A percentile compares a stretch with the other conserved stretches of the same genome.
These are phyloP conservation scores for Ophiocordyceps camponoti-leonardi DNA, from an alignment of 2,329 filamentous ascomycete species.

Conservation along the genomic window DNA sequence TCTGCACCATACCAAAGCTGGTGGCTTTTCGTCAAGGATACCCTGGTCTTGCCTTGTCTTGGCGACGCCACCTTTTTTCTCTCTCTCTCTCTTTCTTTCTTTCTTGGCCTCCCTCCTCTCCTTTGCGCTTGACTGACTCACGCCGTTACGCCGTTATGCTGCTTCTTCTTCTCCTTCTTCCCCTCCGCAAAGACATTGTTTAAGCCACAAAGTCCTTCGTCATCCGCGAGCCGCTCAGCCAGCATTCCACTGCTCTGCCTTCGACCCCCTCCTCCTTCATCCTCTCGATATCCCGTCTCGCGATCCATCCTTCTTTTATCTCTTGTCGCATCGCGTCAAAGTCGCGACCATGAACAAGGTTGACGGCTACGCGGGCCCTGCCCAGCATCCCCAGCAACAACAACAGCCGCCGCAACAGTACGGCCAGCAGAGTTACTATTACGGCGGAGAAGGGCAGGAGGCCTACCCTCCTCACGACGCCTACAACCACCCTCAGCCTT, in stretches of 20 bases:
- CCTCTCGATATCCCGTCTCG: not conserved
- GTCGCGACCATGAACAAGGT: conserved; percentile 15
- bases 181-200: not conserved
- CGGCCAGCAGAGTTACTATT: not conserved
- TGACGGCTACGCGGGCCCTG: conserved; percentile 14
- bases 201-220: not conserved
- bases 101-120: no score
- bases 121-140: no score
- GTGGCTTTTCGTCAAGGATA: no score
- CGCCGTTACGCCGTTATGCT: no score
- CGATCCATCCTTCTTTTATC: not conserved
- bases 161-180: not conserved
- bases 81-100: no score
- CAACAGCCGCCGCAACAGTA: conserved; percentile 2
- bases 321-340: not conserved
- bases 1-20: no score
- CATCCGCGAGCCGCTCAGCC: not conserved
- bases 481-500: conserved; percentile 11
- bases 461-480: conserved; percentile 6
- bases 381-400: conserved; percentile 5
- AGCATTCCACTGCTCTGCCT: not conserved
- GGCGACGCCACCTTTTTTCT: no score
- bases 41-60: no score
- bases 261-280: not conserved
- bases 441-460: not conserved